These are phyloP conservation scores for Isatis tinctoria DNA, from an alignment of 345 rosid genomes.

Conservation along the genomic window DNA sequence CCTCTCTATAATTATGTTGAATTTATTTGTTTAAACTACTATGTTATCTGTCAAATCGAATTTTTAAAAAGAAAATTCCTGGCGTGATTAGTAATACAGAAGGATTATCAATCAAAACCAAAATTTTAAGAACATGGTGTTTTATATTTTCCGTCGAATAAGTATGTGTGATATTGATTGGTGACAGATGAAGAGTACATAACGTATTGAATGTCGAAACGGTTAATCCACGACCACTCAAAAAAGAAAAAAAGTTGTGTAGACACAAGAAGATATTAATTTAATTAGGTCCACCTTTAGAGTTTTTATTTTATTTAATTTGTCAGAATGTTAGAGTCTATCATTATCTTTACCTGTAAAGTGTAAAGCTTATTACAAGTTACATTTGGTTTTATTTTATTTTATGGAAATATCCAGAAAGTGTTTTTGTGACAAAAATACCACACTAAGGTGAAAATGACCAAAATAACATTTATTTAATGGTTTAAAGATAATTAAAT, in stretches of 20 bases:
- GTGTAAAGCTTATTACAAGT: too few species aligned
- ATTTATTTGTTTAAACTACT: neutral
- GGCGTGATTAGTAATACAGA: neutral
- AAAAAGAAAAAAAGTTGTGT: neutral
- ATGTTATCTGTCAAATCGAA: neutral
- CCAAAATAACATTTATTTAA: too few species aligned
- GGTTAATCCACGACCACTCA: conserved; percentile 3
- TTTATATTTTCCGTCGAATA: neutral
- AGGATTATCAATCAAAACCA: neutral
- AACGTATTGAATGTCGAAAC: neutral
- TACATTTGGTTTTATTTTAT: too few species aligned
- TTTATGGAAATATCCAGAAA: too few species aligned
- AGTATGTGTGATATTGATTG: conserved; percentile 1
- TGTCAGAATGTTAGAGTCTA: neutral
- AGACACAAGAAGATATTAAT: neutral
- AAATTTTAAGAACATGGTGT: neutral
- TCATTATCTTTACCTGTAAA: neutral
- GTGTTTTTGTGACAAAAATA: too few species aligned
- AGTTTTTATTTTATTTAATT: neutral
- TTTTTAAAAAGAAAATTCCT: neutral
- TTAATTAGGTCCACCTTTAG: neutral
- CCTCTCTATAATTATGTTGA: neutral
- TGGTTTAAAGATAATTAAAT: too few species aligned
- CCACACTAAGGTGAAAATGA: too few species aligned
- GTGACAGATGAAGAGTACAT: neutral